phyloP scores from a whole-genome alignment of 495 filamentous ascomycete genomes.

The Penicillium dipodomyicola region DNA sequence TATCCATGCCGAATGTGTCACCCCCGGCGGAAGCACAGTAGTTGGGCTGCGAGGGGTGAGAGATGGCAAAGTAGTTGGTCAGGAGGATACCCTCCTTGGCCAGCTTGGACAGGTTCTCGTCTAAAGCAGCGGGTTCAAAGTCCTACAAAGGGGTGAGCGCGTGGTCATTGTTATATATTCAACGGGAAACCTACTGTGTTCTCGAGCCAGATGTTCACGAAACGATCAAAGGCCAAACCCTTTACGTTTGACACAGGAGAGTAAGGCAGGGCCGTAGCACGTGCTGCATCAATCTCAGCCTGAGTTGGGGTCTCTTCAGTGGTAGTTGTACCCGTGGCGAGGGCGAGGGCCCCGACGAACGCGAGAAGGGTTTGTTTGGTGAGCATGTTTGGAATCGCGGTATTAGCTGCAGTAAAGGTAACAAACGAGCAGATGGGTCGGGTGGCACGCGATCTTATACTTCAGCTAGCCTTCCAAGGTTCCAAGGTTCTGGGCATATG shows the following conservation, averaged over 20 bases:
- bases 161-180: slow-evolving; percentile 15
- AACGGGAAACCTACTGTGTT: slow-evolving; percentile 58
- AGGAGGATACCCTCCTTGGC: slow-evolving; percentile 62
- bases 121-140: slow-evolving; percentile 49
- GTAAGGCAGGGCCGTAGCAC: slow-evolving; percentile 34
- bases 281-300: slow-evolving; percentile 33
- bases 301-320: slow-evolving; percentile 30
- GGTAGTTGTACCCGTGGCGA: slow-evolving; percentile 31
- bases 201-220: slow-evolving; percentile 70
- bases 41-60: slow-evolving; percentile 71
- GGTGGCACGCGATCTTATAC: slow-evolving; percentile 11
- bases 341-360: slow-evolving; percentile 25
- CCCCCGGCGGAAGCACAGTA: slow-evolving; percentile 63
- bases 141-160: slow-evolving; percentile 41
- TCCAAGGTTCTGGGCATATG: background rate
- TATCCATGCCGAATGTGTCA: slow-evolving; percentile 67
- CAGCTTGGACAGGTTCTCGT: slow-evolving; percentile 55
- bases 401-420: background rate
- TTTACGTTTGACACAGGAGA: slow-evolving; percentile 59
- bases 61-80: slow-evolving; percentile 61
- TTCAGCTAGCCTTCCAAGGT: background rate
- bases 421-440: slow-evolving; percentile 2
- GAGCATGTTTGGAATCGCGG: slow-evolving; percentile 17
- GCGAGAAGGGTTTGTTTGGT: slow-evolving; percentile 24
- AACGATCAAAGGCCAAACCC: slow-evolving; percentile 65